Conservation (phyloP, 2,329 filamentous ascomycete species). For the Botrytis cinerea region DNA sequence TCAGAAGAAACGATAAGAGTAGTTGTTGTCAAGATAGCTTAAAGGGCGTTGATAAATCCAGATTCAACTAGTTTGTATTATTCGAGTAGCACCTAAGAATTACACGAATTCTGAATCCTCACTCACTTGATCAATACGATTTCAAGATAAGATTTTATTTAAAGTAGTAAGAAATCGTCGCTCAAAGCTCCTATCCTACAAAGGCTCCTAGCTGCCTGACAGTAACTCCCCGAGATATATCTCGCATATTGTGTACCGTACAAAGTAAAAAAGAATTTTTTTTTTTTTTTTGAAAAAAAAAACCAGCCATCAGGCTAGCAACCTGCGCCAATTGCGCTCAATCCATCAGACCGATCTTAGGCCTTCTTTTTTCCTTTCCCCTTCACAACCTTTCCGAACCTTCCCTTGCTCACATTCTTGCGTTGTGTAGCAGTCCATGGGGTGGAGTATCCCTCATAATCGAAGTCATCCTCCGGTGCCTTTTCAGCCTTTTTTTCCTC, state of each 20-base stretch:
- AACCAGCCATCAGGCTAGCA: not conserved
- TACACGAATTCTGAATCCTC: rapidly evolving
- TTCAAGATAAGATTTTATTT: not conserved
- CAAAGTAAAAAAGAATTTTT: not conserved
- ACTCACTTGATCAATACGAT: not conserved
- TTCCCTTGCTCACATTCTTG: not conserved
- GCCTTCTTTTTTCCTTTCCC: not conserved
- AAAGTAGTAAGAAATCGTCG: rapidly evolving
- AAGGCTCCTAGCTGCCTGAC: not conserved
- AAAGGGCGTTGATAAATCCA: rapidly evolving
- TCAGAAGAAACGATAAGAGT: too few relatives aligned
- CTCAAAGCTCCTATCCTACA: not conserved
- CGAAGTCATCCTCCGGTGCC: rapidly evolving
- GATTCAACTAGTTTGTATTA: too few relatives aligned
- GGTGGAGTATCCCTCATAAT: not conserved
- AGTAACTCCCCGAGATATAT: not conserved
- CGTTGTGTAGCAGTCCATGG: not conserved
- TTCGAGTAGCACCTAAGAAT: too few relatives aligned
- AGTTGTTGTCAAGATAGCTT: too few relatives aligned
- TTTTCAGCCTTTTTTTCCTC: rapidly evolving
- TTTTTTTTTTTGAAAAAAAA: not conserved
- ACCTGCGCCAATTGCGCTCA: not conserved
- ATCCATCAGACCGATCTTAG: rapidly evolving
- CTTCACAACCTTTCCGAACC: rapidly evolving
- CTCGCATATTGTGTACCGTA: rapidly evolving